Evolutionary conservation across 768 basidiomycete species (phyloP).

Genomic region (Leccinum arenicola): DNA sequence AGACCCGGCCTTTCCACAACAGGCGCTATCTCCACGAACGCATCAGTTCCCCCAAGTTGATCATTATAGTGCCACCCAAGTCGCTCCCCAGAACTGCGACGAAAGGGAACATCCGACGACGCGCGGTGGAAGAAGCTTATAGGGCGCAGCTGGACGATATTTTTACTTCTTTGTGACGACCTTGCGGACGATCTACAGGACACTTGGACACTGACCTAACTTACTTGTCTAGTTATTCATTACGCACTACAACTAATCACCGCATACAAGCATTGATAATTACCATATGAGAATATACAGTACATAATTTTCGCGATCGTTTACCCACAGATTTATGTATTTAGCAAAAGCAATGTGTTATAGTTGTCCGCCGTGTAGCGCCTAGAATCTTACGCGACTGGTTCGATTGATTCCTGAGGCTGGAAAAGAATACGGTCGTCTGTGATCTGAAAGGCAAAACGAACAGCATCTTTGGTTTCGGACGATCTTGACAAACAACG

Average conservation of each 20-base stretch:
- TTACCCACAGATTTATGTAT: neutral
- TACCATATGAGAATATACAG: conserved; percentile 15
- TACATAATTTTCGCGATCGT: conserved; percentile 9
- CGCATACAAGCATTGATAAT: conserved; percentile 11
- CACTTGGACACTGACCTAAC: conserved; percentile 10
- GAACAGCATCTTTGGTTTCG: conserved; percentile 11
- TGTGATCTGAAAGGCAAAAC: conserved; percentile 27
- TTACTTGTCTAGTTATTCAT: conserved; percentile 17
- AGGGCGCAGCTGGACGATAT: conserved; percentile 55
- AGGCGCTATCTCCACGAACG: conserved; percentile 79
- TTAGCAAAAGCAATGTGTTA: conserved; percentile 5
- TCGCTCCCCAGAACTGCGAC: conserved; percentile 75
- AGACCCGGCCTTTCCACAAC: conserved; percentile 69
- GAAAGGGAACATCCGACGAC: conserved; percentile 79
- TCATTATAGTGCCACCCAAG: conserved; percentile 62
- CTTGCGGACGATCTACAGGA: neutral
- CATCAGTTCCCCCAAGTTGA: conserved; percentile 59
- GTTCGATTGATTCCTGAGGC: neutral
- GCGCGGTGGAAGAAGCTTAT: conserved; percentile 70
- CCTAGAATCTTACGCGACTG: neutral
- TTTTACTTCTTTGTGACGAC: conserved; percentile 36
- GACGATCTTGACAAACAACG: conserved; percentile 31
- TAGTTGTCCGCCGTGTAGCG: neutral
- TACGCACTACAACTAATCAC: conserved; percentile 1
- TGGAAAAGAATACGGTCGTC: conserved; percentile 17